Base-by-base conservation (phyloP, 768 basidiomycete genomes). In the Crepidotus variabilis region DNA sequence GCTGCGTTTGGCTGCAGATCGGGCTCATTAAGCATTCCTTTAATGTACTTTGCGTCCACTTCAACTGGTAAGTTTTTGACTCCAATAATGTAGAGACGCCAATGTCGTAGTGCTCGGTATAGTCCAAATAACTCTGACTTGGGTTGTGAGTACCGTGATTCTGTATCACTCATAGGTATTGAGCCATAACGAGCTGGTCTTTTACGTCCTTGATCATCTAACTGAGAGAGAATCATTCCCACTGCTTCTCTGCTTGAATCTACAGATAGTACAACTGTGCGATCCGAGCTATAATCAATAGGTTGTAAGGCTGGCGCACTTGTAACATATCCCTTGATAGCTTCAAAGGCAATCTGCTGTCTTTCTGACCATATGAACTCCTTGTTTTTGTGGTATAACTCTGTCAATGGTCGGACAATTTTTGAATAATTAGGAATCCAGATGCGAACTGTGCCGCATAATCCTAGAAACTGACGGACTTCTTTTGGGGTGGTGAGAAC, bases 71-170 rank as follows among this genome's bases (percentile, higher is more conserved):
- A 58, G 14, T 63, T 61, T 2, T 50, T 47, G 0, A 71, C 57
- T 0, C 73, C 63, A 24, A 72, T 59, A 1, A 72, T 52, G 36
- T 61, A 68, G 0, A 71, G 45, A 0, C 61, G 21, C 10, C 57
- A 36, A 0, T 65, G 61, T 1, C 58, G 55, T 1, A 74, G 63
- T 0, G 62, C 62, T 0, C 57, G 52, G 47, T 66, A 72, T 1
- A 72, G 57, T 0, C 71, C 62, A 52, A 69, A 72, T 0, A 76
- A 58, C 54, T 76, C 73, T 2, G 72, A 18, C 49, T 77, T 75
- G 0, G 72, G 58, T 50, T 72, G 67, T 56, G 54, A 72, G 56
- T 43, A 74, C 55, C 14, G 14, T 1, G 47, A 21, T 45, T 65
- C 60, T 7, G 59, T 23, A 13, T 63, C 62, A 32, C 52, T 59